Base-by-base conservation (phyloP, 306 rosid species). In the Luffa aegyptiaca region DNA sequence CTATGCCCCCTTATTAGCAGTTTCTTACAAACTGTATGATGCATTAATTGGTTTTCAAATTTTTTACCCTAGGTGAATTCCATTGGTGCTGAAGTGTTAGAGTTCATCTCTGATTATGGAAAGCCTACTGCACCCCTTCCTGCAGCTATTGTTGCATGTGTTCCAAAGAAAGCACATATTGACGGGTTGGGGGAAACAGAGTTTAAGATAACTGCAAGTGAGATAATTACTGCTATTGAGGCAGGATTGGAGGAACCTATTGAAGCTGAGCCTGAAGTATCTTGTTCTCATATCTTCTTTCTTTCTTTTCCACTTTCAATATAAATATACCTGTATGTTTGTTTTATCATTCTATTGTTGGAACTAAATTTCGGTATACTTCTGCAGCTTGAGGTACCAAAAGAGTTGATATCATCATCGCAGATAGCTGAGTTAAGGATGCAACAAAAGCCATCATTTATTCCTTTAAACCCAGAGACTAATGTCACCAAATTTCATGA, bases 111-210 rank as follows among this genome's bases (percentile, higher is more conserved):
- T 84, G 95, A 89, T 86, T 95, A 88, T 87, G 99, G 97, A 75
- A 88, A 91, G 83, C 93, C 97, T 73, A 86, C 96, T 41, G 90
- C 99, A 82, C 97, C 97, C 36, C 85, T 93, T 87, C 97, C 97
- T 81, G 99, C 99, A 51, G 99, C 99, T 64, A 89, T 95, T 89
- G 93, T 95, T 84, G 97, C 99, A 41, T 95, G 99, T 84, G 97
- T 95, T 84, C 99, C 99, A 3, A 93, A 68, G 84, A 93, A 84
- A 81, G 92, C 92, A 75, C 97, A 95, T 81, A 80, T 90, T 42
- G 99, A 95, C 65, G 99, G 84, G 80, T 81, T 75, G n/a, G 94
- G 93, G 84, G 99, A 95, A 87, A 93, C 96, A 36, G 97, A 95
- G 83, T 95, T 95, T 81, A 90, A 90, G 87, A 90, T 95, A 84